Conservation (phyloP, 192 early-diverging fungal species). For the Pilobolus umbonatus region DNA sequence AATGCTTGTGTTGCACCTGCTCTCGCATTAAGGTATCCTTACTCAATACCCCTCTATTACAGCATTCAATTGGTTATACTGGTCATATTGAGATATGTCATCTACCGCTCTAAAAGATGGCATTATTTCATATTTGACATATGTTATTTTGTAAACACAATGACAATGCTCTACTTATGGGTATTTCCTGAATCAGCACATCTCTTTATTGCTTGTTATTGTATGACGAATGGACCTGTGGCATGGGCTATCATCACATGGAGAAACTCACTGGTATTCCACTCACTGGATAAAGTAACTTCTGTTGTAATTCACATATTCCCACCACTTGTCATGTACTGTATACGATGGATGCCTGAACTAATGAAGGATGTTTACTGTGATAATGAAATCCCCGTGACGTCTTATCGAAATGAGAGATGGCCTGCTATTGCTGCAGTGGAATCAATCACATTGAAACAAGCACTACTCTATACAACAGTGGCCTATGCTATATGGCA, state of each 20-base stretch:
- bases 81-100: constrained; percentile 42
- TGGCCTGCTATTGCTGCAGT: constrained; percentile 43
- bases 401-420: constrained; percentile 26
- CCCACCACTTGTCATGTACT: constrained; percentile 53
- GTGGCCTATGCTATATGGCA: constrained; percentile 29
- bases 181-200: constrained; percentile 33
- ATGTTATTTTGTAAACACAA: constrained; percentile 55
- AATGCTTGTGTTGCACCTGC: constrained; percentile 58
- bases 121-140: constrained; percentile 61
- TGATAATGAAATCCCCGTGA: constrained; percentile 20
- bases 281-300: constrained; percentile 65
- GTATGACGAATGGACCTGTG: constrained; percentile 58
- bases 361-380: constrained; percentile 10
- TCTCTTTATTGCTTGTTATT: constrained; percentile 38
- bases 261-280: constrained; percentile 53
- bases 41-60: constrained; percentile 54
- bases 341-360: constrained; percentile 53
- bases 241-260: constrained; percentile 64
- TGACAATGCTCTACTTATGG: constrained; percentile 51
- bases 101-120: constrained; percentile 52
- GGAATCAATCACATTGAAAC: not conserved
- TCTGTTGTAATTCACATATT: constrained; percentile 62
- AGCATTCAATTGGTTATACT: constrained; percentile 40
- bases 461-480: constrained; percentile 15
- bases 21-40: constrained; percentile 42